A percentile compares a stretch with the other conserved stretches of the same genome.
Evolutionary conservation across 169 alveolate genomes (phyloP).

Genomic region (Amoebophrya sp.): DNA sequence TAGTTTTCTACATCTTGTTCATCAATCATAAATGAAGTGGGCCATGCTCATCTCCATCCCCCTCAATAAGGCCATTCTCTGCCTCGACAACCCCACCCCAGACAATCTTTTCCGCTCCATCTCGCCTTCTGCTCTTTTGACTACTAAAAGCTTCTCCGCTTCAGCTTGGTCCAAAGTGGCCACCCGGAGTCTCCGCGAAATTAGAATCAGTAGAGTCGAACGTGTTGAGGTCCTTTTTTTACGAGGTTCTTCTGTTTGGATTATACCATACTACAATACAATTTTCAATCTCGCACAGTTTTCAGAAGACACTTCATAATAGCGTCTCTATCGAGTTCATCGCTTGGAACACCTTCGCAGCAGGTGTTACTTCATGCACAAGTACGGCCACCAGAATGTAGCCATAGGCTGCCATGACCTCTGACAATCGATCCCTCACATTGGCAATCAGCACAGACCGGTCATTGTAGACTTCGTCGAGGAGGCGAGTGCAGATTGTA

Average conservation of each 20-base stretch:
- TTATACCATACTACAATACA: too few relatives aligned
- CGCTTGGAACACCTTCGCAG: constrained; percentile 27
- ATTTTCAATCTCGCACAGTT: too few relatives aligned
- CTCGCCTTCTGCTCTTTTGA: constrained; percentile 35
- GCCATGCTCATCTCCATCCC: neutral
- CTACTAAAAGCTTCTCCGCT: constrained; percentile 27
- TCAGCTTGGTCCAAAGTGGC: constrained; percentile 13
- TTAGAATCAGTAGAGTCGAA: too few relatives aligned
- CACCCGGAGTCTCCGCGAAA: neutral
- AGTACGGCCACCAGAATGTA: neutral
- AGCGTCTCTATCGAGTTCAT: constrained; percentile 24
- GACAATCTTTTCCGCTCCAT: constrained; percentile 21
- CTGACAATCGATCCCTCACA: neutral
- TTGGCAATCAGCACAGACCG: neutral
- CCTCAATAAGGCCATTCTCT: neutral
- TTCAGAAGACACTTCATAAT: too few relatives aligned
- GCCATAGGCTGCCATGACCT: neutral
- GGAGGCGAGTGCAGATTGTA: neutral
- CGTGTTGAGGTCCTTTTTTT: too few relatives aligned
- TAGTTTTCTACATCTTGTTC: too few relatives aligned
- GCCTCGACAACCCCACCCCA: constrained; percentile 25
- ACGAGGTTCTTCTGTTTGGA: too few relatives aligned
- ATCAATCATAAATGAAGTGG: too few relatives aligned
- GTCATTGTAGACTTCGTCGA: neutral
- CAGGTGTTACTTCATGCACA: constrained; percentile 2